Evolutionary conservation across 768 basidiomycete species (phyloP).

Genomic region (Lactarius vividus): DNA sequence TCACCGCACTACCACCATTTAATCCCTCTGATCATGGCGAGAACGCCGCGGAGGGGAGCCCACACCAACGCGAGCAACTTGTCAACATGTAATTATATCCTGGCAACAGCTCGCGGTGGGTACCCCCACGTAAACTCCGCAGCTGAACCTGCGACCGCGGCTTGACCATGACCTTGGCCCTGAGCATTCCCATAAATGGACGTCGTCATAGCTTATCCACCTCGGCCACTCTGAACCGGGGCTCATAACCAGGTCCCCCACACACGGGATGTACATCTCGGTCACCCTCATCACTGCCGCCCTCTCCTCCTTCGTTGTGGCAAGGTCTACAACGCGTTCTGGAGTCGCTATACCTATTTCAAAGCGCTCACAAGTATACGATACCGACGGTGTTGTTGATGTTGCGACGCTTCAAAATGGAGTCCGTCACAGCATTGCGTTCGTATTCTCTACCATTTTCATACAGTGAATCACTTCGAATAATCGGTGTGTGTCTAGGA

Average conservation of each 20-base stretch:
- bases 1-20: too few relatives aligned
- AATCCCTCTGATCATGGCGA: too few relatives aligned
- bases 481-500: neutral
- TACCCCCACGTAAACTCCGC: too few relatives aligned
- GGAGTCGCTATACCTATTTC: constrained; percentile 4
- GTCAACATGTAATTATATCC: too few relatives aligned
- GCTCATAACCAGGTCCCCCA: too few relatives aligned
- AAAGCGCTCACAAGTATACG: neutral
- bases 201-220: neutral
- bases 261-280: neutral
- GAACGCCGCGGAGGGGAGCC: too few relatives aligned
- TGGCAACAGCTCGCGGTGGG: too few relatives aligned
- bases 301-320: constrained; percentile 1
- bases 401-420: neutral
- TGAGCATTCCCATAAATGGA: neutral
- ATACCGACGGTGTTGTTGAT: neutral
- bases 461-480: neutral
- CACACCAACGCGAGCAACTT: too few relatives aligned
- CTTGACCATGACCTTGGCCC: neutral
- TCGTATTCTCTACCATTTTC: neutral
- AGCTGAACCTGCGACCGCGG: too few relatives aligned
- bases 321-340: neutral
- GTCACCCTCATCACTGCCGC: neutral
- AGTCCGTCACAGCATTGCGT: neutral
- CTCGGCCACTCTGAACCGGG: too few relatives aligned